phyloP scores from a whole-genome alignment of 768 basidiomycete species.

The Trametes gibbosa region DNA sequence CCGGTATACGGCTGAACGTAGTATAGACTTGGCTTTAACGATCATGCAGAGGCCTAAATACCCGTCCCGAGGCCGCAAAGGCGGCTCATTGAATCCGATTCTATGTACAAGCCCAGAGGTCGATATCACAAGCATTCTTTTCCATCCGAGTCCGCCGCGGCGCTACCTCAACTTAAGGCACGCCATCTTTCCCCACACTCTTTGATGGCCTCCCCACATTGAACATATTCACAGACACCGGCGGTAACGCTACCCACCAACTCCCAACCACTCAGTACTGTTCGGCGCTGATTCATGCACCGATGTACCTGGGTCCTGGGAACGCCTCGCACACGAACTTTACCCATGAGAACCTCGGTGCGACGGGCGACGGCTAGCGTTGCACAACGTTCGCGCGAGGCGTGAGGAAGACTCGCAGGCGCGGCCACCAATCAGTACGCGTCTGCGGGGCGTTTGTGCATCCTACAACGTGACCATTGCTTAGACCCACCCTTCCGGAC shows the following conservation, averaged over 20 bases:
- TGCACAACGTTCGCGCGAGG: background rate
- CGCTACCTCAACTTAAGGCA: background rate
- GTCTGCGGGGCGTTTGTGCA: background rate
- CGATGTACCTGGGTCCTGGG: no score
- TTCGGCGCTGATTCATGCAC: no score
- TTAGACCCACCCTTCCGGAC: background rate
- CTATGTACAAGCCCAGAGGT: no score
- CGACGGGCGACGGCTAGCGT: background rate
- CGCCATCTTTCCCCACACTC: conserved; percentile 8
- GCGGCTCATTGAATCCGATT: no score
- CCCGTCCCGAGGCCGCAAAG: no score
- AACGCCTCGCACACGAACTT: background rate
- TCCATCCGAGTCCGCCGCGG: background rate
- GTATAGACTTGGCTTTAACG: no score
- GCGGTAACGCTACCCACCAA: no score
- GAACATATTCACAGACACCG: no score
- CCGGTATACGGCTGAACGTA: no score
- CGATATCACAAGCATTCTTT: no score
- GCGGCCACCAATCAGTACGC: background rate
- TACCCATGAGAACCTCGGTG: background rate
- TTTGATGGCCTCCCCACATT: background rate
- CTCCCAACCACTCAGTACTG: no score
- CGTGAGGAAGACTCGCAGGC: background rate
- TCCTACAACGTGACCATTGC: background rate
- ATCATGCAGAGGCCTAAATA: no score